A percentile compares a stretch with the other conserved stretches of the same genome.
Conservation (phyloP, 2,329 filamentous ascomycete genomes). For the Penicillium sp. region DNA sequence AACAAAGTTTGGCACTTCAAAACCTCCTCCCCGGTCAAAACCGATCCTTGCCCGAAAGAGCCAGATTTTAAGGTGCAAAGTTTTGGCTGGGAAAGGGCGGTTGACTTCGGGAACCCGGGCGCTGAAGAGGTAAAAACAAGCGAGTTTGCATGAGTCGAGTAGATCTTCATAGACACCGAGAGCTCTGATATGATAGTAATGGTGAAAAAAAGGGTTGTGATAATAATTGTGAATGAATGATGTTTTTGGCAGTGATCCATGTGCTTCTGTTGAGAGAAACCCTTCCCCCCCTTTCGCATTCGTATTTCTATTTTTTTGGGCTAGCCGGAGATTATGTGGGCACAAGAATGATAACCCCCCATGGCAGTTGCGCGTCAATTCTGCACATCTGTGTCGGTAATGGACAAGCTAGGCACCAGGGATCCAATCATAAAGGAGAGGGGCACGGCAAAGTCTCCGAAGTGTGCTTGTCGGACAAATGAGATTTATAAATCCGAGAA, state of each 20-base stretch:
- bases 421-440: not conserved
- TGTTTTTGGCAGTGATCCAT: not conserved
- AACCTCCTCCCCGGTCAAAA: conserved; percentile 21
- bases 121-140: conserved; percentile 25
- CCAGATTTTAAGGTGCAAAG: conserved; percentile 15
- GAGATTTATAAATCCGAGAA: not conserved
- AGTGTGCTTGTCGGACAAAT: not conserved
- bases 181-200: not conserved
- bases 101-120: conserved; percentile 24
- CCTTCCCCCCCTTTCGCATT: not conserved
- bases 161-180: not conserved
- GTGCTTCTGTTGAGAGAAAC: not conserved
- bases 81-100: conserved; percentile 19
- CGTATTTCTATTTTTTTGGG: not conserved
- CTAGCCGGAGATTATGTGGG: conserved; percentile 1
- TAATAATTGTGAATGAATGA: not conserved
- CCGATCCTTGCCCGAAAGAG: conserved; percentile 25
- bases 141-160: conserved; percentile 16
- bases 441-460: not conserved
- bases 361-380: not conserved
- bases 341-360: not conserved
- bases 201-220: not conserved
- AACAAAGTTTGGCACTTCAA: conserved; percentile 22
- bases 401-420: not conserved
- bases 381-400: not conserved